Percentiles rank a stretch among this genome's conserved stretches.
Evolutionary conservation across 352 stramenopile genomes (phyloP).

Genomic region (Globisporangium mamillatum): DNA sequence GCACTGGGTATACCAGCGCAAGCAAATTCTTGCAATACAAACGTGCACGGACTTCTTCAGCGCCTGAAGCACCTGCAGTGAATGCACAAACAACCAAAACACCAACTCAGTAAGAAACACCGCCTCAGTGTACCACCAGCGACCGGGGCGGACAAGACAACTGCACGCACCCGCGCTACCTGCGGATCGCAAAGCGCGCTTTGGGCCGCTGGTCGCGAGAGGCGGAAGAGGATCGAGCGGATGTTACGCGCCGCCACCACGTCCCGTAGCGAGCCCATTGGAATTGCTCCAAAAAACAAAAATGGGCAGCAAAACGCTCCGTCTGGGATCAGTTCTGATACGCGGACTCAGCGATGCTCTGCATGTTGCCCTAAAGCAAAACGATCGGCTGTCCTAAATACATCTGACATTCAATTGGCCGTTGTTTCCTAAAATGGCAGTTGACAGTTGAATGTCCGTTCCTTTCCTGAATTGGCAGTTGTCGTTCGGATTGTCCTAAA

Average conservation of each 20-base stretch:
- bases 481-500: neutral
- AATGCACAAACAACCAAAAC: too few relatives aligned
- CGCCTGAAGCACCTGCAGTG: slow-evolving; percentile 1
- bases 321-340: too few relatives aligned
- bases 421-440: too few relatives aligned
- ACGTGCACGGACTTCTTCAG: slow-evolving; percentile 1
- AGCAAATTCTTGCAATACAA: neutral
- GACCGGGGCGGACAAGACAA: too few relatives aligned
- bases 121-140: neutral
- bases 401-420: too few relatives aligned
- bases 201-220: slow-evolving; percentile 20
- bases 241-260: slow-evolving; percentile 38
- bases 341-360: too few relatives aligned
- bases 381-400: too few relatives aligned
- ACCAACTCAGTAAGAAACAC: neutral
- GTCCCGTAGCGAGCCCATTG: slow-evolving; percentile 12
- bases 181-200: neutral
- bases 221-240: slow-evolving; percentile 47
- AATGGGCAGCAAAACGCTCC: too few relatives aligned
- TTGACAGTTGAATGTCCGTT: too few relatives aligned
- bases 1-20: neutral
- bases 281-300: neutral
- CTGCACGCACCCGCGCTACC: neutral
- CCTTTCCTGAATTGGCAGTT: neutral
- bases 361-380: too few relatives aligned